Evolutionary conservation across 2,329 filamentous ascomycete species (phyloP), one percentile per base, ranked within the genome.

Genomic region (Paecilomyces dactylethromorphus): DNA sequence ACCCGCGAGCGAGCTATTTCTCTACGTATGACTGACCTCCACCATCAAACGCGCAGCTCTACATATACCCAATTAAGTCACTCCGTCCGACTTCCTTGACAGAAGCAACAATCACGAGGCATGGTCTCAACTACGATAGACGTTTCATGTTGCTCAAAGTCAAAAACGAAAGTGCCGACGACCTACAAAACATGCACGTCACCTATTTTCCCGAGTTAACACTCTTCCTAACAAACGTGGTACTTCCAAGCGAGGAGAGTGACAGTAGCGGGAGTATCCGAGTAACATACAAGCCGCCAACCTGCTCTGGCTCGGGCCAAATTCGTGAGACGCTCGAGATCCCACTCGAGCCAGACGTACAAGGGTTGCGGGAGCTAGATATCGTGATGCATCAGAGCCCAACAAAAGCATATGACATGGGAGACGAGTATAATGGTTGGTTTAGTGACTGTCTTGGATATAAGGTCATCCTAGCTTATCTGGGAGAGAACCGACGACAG

Each of bases 1-100:
- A n/a, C n/a, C n/a, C n/a, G n/a, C n/a, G n/a, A n/a, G n/a, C n/a
- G n/a, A 22, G 18, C 10, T 12, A 52, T 52, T 29, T 29, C 26
- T 29, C 18, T 52, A 8, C 49, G n/a, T 18, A 22, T 21, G 10
- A 33, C 4, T 15, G 13, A 11, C 32, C 32, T 45, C 39, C 21
- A n/a, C 18, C 39, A 53, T 10, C 7, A 21, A 26, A 53, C 21
- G 7, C 29, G 33, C 62, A 87, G 83, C 79, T 91, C 35, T 89
- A 87, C 72, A 80, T 88, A 54, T 90, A 91, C 70, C 88, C 89
- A 50, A 86, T 91, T 74, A 91, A 91, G 70, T 87, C 82, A 7
- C 80, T 91, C n/a, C 83, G 85, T 35, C 84, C 83, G 55, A 82
- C 87, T 57, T 71, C 79, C 18, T 74, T 91, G 32, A 60, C 77